Evolutionary conservation across 768 basidiomycete genomes (phyloP).

Genomic region (Mycena indigotica): DNA sequence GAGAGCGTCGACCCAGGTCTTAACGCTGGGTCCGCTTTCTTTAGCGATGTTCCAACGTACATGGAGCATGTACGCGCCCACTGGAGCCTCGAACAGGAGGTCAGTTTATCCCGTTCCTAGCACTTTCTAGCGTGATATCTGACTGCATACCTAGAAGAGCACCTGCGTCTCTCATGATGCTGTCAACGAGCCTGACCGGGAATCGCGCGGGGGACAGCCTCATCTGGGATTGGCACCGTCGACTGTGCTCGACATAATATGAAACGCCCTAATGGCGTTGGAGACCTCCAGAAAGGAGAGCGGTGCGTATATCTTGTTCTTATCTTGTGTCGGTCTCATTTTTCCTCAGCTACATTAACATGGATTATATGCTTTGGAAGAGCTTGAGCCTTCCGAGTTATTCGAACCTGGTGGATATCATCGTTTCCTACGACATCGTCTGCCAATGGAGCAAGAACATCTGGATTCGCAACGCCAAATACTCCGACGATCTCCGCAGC

Average conservation of each 20-base stretch:
- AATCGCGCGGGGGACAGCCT: no score
- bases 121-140: constrained; percentile 14
- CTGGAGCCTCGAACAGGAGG: constrained; percentile 13
- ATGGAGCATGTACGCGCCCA: not conserved
- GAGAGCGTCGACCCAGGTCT: not conserved
- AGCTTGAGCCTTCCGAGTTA: not conserved
- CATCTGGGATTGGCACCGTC: constrained; percentile 14
- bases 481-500: not conserved
- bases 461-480: constrained; percentile 1
- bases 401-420: no score
- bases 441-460: constrained; percentile 25
- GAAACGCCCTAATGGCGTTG: constrained; percentile 17
- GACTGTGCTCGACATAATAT: constrained; percentile 19
- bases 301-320: constrained; percentile 7
- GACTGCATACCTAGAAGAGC: constrained; percentile 4
- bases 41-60: not conserved
- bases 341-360: not conserved
- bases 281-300: constrained; percentile 24
- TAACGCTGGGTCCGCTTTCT: not conserved
- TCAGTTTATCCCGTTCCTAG: constrained; percentile 7
- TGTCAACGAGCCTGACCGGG: no score
- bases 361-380: constrained; percentile 4
- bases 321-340: not conserved
- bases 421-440: constrained; percentile 26
- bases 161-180: constrained; percentile 12